These are phyloP conservation scores for Metschnikowia peoriensis DNA, from an alignment of 805 yeast species.

Conservation along the genomic window DNA sequence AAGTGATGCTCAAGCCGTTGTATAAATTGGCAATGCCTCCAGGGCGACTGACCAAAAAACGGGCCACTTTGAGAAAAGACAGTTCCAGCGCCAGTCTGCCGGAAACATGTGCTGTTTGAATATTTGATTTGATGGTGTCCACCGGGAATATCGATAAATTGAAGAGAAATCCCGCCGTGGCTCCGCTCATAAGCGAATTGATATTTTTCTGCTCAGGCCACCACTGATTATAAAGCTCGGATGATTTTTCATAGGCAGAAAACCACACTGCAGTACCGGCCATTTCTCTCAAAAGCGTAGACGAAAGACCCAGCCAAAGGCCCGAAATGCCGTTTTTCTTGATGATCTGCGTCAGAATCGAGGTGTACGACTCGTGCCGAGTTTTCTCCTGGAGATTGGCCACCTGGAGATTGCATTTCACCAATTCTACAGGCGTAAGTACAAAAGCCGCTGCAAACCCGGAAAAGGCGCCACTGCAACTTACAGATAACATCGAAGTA, in stretches of 20 bases:
- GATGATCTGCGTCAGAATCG: conserved; percentile 38
- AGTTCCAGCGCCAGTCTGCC: conserved; percentile 17
- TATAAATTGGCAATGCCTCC: conserved; percentile 75
- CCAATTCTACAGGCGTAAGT: conserved; percentile 86
- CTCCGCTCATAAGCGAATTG: conserved; percentile 75
- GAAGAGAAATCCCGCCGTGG: conserved; percentile 79
- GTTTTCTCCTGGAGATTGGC: conserved; percentile 24
- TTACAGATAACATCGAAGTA: conserved; percentile 14
- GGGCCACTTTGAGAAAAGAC: conserved; percentile 38
- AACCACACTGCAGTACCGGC: conserved; percentile 95
- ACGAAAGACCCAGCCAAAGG: conserved; percentile 83
- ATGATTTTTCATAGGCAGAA: conserved; percentile 72
- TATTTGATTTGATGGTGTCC: conserved; percentile 83
- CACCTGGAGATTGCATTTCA: conserved; percentile 88
- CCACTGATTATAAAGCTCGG: conserved; percentile 31
- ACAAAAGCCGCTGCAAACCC: conserved; percentile 82
- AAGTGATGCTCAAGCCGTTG: conserved; percentile 80
- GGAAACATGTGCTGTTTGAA: conserved; percentile 59
- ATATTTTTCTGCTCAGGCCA: conserved; percentile 26
- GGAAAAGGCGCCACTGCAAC: conserved; percentile 74
- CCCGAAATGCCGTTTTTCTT: conserved; percentile 61
- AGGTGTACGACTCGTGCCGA: conserved; percentile 29
- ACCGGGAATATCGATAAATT: conserved; percentile 82
- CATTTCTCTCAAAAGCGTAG: conserved; percentile 78
- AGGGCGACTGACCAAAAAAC: conserved; percentile 23